Evolutionary conservation across 2,329 filamentous ascomycete genomes (phyloP).

Genomic region (Calonectria multiphialidica): DNA sequence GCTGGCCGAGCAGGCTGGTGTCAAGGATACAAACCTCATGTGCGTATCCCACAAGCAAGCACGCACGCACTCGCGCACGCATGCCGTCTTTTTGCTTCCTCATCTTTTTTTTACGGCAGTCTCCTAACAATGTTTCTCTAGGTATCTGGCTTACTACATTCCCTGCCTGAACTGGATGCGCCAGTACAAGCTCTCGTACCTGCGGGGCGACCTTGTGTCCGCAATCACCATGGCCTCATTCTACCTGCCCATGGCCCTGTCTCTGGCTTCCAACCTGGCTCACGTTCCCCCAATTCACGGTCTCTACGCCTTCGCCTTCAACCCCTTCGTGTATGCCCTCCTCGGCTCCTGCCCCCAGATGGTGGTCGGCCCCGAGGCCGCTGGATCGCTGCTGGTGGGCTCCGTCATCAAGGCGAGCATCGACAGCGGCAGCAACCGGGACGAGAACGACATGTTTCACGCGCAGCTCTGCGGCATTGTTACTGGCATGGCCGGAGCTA

Average conservation of each 20-base stretch:
- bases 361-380: conserved; percentile 94
- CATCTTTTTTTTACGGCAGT: neutral
- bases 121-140: conserved; percentile 48
- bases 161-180: conserved; percentile 91
- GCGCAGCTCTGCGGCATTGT: conserved; percentile 89
- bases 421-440: conserved; percentile 73
- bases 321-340: conserved; percentile 90
- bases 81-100: too few species aligned
- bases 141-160: conserved; percentile 93
- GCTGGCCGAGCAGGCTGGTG: conserved; percentile 78
- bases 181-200: conserved; percentile 85
- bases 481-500: conserved; percentile 87
- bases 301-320: conserved; percentile 93
- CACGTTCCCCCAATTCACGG: conserved; percentile 95
- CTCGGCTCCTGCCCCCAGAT: conserved; percentile 93
- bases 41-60: conserved; percentile 55
- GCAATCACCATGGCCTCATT: conserved; percentile 98
- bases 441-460: conserved; percentile 75
- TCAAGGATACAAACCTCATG: conserved; percentile 81
- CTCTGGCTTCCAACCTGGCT: conserved; percentile 90
- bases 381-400: conserved; percentile 90
- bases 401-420: conserved; percentile 86
- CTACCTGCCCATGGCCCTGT: conserved; percentile 97
- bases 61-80: too few species aligned
- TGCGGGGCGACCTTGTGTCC: conserved; percentile 88